These are phyloP conservation scores for Fusarium penzigii DNA, from an alignment of 2,329 filamentous ascomycete genomes.

Conservation along the genomic window DNA sequence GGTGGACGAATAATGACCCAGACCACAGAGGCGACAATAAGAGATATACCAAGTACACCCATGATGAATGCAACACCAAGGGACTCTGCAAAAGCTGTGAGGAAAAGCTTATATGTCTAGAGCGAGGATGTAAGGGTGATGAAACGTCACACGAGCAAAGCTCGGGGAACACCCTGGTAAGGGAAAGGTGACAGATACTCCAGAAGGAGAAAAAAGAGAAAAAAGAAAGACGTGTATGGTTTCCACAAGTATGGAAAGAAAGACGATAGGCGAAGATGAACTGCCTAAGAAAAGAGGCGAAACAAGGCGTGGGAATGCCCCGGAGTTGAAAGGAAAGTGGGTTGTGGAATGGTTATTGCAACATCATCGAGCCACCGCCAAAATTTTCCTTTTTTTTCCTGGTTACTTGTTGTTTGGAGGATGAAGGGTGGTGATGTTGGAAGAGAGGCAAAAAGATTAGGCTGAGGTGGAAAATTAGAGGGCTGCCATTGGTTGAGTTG, in stretches of 20 bases:
- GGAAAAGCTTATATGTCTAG: not conserved
- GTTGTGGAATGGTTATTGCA: slow-evolving; percentile 33
- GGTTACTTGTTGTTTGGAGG: not conserved
- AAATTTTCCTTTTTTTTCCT: not conserved
- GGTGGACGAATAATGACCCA: slow-evolving; percentile 57
- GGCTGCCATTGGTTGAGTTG: too few relatives aligned
- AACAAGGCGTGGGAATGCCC: slow-evolving; percentile 1
- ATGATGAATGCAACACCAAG: slow-evolving; percentile 37
- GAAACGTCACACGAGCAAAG: not conserved
- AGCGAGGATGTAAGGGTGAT: not conserved
- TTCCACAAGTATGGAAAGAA: too few relatives aligned
- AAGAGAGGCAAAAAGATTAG: not conserved
- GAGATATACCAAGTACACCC: slow-evolving; percentile 61
- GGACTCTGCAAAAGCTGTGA: not conserved
- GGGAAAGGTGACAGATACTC: not conserved
- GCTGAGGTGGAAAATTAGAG: too few relatives aligned
- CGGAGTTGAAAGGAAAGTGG: slow-evolving; percentile 16
- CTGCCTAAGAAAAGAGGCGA: slow-evolving; percentile 1
- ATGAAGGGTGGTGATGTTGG: not conserved
- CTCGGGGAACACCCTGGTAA: not conserved
- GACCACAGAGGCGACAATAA: slow-evolving; percentile 62
- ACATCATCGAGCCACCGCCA: slow-evolving; percentile 31
- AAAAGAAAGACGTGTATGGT: not conserved
- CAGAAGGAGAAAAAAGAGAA: not conserved
- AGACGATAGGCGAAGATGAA: not conserved